Evolutionary conservation across 176 grass and related monocot genomes (phyloP), one percentile per base, ranked within the genome.

Genomic region (Avena eriantha): DNA sequence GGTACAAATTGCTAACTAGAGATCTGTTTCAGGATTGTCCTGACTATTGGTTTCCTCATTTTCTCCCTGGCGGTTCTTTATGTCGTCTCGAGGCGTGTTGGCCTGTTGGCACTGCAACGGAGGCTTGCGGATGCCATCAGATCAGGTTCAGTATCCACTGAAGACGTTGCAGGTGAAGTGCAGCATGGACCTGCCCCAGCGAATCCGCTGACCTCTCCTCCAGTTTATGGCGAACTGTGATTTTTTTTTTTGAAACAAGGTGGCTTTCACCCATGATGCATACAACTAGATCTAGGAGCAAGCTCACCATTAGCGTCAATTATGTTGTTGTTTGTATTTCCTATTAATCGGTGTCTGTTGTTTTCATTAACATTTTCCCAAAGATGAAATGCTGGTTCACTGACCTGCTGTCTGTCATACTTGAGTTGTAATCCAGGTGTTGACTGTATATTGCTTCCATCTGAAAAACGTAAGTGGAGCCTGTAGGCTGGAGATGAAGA

Each of bases 81-180:
- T 24, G 85, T 91, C 50, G 85, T 90, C 3, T 98, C 88, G 1
- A 96, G 89, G 69, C 83, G 92, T 19, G 79, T 93, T 54, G 89
- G 85, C 6, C 81, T 96, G 24, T 80, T 96, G 78, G 86, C 86
- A n/a, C 60, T 98, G 23, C 93, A 96, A 70, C 91, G 90, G 78
- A 98, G 94, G 61, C 45, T 96, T 68, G 57, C 82, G 1, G 88
- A 86, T 86, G 93, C 90, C 69, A 92, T 94, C 81, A 94, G 91
- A 84, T 89, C 92, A 59, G 93, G 92, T 68, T 90, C 92, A 9
- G 67, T 91, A 67, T 81, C 86, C 56, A 63, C 88, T 0, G 88
- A 87, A 78, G 88, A 91, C 39, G 7, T 92, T 4, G 71, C 73
- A 34, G 49, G 47, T 49, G 80, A 87, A 86, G 82, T 55, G 33